Base-by-base conservation (phyloP, 2,329 filamentous ascomycete genomes). In the Fusarium piperis region DNA sequence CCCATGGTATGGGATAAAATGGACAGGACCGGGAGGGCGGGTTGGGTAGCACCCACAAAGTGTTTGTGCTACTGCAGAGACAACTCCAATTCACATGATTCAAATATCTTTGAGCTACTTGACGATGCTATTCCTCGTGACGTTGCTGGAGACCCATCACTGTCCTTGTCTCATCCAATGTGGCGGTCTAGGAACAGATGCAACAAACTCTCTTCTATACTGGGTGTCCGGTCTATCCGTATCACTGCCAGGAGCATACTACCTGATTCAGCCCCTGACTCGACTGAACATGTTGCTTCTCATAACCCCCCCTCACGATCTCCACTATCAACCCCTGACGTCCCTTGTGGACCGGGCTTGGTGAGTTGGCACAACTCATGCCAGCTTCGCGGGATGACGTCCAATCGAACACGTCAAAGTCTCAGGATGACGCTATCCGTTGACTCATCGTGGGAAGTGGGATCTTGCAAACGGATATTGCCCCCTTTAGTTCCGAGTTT, bases 51-150 rank as follows among this genome's bases (percentile, higher is more conserved):
- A 36, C 52, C 51, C 26, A 32, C 23, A 33, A 60, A 66, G 71
- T 53, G 52, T 59, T 51, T 46, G 38, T 32, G 39, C 33, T 32
- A 44, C 59, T 64, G 57, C 59, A 62, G 59, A 72, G 63, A 70
- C 63, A 71, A 74, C 73, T 76, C 73, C 74, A 74, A 76, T 77
- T 67, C 73, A 77, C 33, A 72, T 60, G 38, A 58, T 59, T 66
- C n/a, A 63, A 73, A 46, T 20, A 68, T 59, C n/a, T 23, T 10
- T 32, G 38, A 15, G 28, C 18, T n/a, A 18, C 23, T 35, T 23
- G 30, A 30, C 26, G 46, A 51, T 32, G 30, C 6, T 48, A 32
- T 28, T 18, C 18, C 12, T 23, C 23, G 30, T 53, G 30, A 33
- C 16, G 9, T 16, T 46, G 12, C 41, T n/a, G 18, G 15, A 46